Percentiles rank a stretch among this genome's conserved stretches.
Evolutionary conservation across 1,139 yeast genomes (phyloP).

Genomic region (Yamadazyma kanchanaburiensis): DNA sequence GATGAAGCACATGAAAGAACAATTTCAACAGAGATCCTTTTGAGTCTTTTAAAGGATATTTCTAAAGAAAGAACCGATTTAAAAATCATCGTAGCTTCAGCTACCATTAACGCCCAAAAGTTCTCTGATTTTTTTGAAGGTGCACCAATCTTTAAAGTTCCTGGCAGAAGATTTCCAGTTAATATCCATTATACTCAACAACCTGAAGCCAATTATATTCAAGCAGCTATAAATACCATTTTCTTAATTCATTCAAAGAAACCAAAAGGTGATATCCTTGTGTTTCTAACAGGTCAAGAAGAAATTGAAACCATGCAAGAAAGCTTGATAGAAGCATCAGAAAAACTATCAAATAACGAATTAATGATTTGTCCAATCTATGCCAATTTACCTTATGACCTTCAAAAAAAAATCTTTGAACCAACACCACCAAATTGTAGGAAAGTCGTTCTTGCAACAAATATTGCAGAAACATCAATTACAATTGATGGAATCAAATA

Average conservation of each 20-base stretch:
- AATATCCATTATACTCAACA: slow-evolving; percentile 80
- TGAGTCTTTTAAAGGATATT: slow-evolving; percentile 78
- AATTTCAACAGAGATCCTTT: slow-evolving; percentile 81
- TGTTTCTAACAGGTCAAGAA: slow-evolving; percentile 90
- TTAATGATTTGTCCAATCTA: slow-evolving; percentile 84
- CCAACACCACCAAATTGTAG: slow-evolving; percentile 79
- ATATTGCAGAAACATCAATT: slow-evolving; percentile 94
- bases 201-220: slow-evolving; percentile 87
- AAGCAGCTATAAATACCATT: slow-evolving; percentile 84
- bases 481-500: slow-evolving; percentile 89
- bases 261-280: slow-evolving; percentile 82
- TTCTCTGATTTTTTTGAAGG: slow-evolving; percentile 74
- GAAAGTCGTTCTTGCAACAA: slow-evolving; percentile 91
- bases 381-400: slow-evolving; percentile 84
- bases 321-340: slow-evolving; percentile 59
- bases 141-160: slow-evolving; percentile 85
- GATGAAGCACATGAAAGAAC: slow-evolving; percentile 98
- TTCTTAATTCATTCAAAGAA: slow-evolving; percentile 72
- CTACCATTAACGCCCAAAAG: slow-evolving; percentile 87
- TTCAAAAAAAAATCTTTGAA: slow-evolving; percentile 78
- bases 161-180: slow-evolving; percentile 89
- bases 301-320: slow-evolving; percentile 86
- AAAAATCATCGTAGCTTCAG: slow-evolving; percentile 80
- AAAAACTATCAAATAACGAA: slow-evolving; percentile 58
- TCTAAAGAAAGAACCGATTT: slow-evolving; percentile 62